Conservation (phyloP, 371 early-diverging fungal genomes). For the Chytridium lagenaria region DNA sequence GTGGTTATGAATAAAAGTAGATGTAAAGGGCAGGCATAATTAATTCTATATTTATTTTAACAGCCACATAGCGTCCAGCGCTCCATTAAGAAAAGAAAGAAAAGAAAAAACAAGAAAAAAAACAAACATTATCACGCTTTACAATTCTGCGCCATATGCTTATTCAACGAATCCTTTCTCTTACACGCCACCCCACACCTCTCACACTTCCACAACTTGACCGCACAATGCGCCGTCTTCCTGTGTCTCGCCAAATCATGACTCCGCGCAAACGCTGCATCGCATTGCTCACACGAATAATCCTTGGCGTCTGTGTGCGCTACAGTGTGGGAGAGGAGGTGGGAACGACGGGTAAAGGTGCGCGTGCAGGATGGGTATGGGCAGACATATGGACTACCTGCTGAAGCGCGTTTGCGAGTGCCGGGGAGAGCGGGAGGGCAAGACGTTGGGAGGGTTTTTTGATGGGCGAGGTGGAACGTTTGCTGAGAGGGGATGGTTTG, state of each 20-base stretch:
- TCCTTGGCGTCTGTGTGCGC: not conserved
- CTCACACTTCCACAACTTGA: not conserved
- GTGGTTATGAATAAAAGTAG: no score
- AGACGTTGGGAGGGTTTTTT: not conserved
- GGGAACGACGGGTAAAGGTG: not conserved
- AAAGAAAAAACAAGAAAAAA: no score
- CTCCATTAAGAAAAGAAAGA: no score
- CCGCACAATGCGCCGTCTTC: not conserved
- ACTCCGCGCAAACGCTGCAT: not conserved
- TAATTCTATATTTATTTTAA: no score
- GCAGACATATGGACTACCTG: not conserved
- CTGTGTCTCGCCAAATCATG: not conserved
- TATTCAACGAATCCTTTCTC: not conserved
- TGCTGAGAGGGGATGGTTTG: no score
- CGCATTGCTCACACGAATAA: not conserved
- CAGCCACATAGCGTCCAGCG: no score
- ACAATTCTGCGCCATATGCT: not conserved
- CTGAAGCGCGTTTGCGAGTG: not conserved
- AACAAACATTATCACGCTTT: slow-evolving; percentile 8
- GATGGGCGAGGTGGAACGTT: no score
- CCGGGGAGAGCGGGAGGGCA: not conserved
- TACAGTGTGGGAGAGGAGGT: not conserved
- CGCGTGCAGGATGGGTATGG: not conserved
- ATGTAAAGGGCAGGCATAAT: no score
- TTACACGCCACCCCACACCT: slow-evolving; percentile 2